A percentile compares a stretch with the other conserved stretches of the same genome.
Conservation (phyloP, 2,329 filamentous ascomycete genomes). For the Colletotrichum destructivum region DNA sequence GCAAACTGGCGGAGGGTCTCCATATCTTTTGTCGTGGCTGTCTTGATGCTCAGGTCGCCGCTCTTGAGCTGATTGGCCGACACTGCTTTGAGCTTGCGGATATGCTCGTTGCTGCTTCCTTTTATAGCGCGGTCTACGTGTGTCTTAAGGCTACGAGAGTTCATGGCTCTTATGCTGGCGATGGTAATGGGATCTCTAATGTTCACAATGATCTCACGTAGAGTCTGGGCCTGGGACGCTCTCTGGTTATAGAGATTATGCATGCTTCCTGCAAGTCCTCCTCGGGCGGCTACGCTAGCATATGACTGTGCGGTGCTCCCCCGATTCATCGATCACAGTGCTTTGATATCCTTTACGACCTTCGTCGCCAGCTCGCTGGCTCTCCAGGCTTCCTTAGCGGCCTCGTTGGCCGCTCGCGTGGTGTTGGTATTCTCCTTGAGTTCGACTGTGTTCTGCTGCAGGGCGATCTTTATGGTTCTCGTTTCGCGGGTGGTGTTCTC, state of each 20-base stretch:
- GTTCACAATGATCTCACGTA: background rate
- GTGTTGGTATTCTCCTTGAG: slow-evolving; percentile 13
- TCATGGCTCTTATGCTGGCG: background rate
- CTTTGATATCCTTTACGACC: background rate
- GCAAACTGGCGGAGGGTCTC: slow-evolving; percentile 16
- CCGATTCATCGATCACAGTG: background rate
- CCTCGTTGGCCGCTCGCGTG: background rate
- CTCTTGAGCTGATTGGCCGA: slow-evolving; percentile 17
- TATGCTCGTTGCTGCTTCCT: slow-evolving; percentile 32
- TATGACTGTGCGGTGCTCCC: background rate
- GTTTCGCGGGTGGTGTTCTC: background rate
- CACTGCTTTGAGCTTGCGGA: slow-evolving; percentile 7
- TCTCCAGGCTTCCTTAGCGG: background rate
- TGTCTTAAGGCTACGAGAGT: background rate
- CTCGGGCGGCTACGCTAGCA: background rate
- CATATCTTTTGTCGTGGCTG: slow-evolving; percentile 19
- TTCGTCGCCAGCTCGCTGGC: background rate
- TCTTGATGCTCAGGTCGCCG: slow-evolving; percentile 17
- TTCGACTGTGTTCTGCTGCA: slow-evolving; percentile 5
- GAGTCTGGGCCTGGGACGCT: background rate
- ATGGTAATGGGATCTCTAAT: background rate
- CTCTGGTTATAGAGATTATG: background rate
- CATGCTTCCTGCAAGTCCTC: slow-evolving; percentile 1
- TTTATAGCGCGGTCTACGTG: slow-evolving; percentile 9
- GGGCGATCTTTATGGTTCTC: background rate